Base-by-base conservation (phyloP, 2,329 filamentous ascomycete species). In the Xylariaceae sp. region DNA sequence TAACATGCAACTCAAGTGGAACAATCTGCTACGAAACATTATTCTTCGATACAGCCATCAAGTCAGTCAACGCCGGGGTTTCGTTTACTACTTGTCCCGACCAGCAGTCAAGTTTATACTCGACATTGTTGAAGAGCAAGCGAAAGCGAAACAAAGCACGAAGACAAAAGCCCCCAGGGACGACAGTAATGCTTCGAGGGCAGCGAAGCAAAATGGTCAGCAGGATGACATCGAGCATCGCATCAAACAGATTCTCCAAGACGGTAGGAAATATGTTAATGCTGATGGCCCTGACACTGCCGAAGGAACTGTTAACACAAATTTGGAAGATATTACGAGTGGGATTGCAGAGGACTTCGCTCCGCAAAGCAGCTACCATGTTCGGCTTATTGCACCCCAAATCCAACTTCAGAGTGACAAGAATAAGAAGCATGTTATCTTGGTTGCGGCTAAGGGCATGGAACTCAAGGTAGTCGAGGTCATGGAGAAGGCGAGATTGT, bases 321-420 rank as follows among this genome's bases (percentile, higher is more conserved):
- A 77, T 6, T 81, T 81, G 55, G 80, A 82, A 27, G 79, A 89
- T 59, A 73, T 88, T 17, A 82, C 81, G 3, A 79, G 87, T 33
- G 87, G 91, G 53, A 90, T 99, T 58, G 84, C 90, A 0, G 81
- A 87, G 17, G 91, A 96, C 50, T 99, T 95, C 62, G 86, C 85
- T 11, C 83, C 94, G 1, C 89, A 96, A 63, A 96, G 94, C 66
- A 92, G 87, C 59, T 99, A 96, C 67, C 90, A 97, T 62, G 82
- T 99, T 54, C 88, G 91, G 35, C 80, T 99, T 38, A 96, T 99
- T 61, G 94, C 92, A 6, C 94, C 94, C 12, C 94, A 99, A 67
- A 96, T 99, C 51, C 94, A 99, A 67, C 78, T 99, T 40, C 92
- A 99, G 66, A 97, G 94, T 66, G 94, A 99, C 65, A 97, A 96